phyloP scores from a whole-genome alignment of 2,329 filamentous ascomycete species.

The Eutypella sp. region DNA sequence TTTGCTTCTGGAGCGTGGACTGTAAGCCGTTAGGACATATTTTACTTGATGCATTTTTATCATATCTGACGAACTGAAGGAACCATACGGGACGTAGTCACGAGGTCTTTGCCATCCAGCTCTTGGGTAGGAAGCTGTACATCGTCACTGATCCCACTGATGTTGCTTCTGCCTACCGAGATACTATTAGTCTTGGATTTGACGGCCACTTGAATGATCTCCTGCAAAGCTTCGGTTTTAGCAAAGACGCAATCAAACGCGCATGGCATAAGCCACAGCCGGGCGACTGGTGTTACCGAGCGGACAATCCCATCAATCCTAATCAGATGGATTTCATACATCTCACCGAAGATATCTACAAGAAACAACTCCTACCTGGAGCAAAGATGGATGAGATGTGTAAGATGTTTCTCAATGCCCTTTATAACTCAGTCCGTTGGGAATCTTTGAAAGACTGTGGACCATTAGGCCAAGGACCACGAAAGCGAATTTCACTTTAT shows the following conservation, averaged over 20 bases:
- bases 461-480: neutral
- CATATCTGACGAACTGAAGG: neutral
- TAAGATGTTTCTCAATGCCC: neutral
- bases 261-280: conserved; percentile 7
- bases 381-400: conserved; percentile 2
- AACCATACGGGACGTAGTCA: neutral
- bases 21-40: neutral
- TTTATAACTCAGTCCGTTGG: neutral
- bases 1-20: neutral
- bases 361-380: conserved; percentile 6
- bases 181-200: neutral
- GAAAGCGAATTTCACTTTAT: neutral
- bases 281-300: conserved; percentile 7
- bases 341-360: conserved; percentile 5
- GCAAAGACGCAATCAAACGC: neutral
- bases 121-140: conserved; percentile 1
- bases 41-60: neutral
- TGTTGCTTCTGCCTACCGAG: neutral
- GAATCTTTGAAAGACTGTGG: neutral
- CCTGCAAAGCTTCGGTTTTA: neutral
- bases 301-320: conserved; percentile 6
- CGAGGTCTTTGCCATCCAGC: conserved; percentile 1
- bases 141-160: neutral
- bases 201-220: conserved; percentile 1
- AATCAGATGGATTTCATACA: conserved; percentile 5